Evolutionary conservation across 495 filamentous ascomycete genomes (phyloP).

Genomic region (Sordaria brevicollis): DNA sequence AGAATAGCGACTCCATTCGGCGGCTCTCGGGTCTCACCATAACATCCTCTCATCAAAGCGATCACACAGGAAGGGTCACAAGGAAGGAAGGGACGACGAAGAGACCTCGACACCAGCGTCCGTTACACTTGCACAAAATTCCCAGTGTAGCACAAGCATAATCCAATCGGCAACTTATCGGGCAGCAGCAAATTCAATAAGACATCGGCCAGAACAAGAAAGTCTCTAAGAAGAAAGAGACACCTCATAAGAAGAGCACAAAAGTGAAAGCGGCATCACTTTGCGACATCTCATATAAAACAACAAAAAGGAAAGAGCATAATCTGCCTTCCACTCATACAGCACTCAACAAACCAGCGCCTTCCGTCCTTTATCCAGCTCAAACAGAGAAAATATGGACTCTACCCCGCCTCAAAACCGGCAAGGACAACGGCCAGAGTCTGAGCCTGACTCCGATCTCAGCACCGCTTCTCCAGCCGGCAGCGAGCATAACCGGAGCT

Average conservation of each 20-base stretch:
- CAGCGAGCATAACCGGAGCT: background rate
- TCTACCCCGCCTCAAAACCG: background rate
- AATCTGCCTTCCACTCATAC: background rate
- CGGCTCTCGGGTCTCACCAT: background rate
- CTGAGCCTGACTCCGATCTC: background rate
- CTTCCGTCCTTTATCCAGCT: background rate
- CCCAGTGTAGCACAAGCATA: background rate
- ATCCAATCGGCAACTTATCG: background rate
- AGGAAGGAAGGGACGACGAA: background rate
- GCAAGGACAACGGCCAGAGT: background rate
- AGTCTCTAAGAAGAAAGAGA: background rate
- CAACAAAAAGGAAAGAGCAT: background rate
- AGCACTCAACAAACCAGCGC: background rate
- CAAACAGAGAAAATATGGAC: background rate
- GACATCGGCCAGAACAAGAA: background rate
- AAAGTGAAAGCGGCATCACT: background rate
- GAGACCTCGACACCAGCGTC: background rate
- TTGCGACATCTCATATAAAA: background rate
- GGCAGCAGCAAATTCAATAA: background rate
- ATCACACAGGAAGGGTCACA: background rate
- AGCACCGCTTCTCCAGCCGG: background rate
- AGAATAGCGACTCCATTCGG: background rate
- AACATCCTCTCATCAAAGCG: background rate
- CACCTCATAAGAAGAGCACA: background rate
- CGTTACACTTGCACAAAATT: background rate